These are phyloP conservation scores for Proteromonas lacertae DNA, from an alignment of 352 stramenopile species.

Conservation along the genomic window DNA sequence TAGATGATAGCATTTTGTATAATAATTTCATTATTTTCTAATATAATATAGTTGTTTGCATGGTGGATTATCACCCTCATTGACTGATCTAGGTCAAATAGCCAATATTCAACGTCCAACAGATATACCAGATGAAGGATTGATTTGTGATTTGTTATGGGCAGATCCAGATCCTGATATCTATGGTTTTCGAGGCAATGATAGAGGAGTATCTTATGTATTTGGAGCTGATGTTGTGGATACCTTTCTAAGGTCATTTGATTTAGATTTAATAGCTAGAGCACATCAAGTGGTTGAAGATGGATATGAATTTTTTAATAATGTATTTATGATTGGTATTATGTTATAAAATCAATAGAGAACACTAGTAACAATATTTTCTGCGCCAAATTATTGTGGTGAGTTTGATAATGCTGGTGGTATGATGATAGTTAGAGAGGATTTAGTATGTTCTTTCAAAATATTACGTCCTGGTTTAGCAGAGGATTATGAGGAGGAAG, in stretches of 20 bases:
- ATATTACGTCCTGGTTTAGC: slow-evolving; percentile 26
- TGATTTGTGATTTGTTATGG: slow-evolving; percentile 55
- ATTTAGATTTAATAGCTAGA: slow-evolving; percentile 83
- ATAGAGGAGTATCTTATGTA: slow-evolving; percentile 44
- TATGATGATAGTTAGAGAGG: slow-evolving; percentile 44
- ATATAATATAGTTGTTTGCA: no score
- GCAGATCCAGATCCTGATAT: slow-evolving; percentile 31
- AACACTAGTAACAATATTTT: slow-evolving; percentile 21
- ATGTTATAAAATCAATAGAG: no score
- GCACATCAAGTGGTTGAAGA: slow-evolving; percentile 78
- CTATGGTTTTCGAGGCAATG: slow-evolving; percentile 15
- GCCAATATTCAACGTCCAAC: slow-evolving; percentile 25
- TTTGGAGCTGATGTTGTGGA: slow-evolving; percentile 87
- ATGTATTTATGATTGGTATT: not conserved
- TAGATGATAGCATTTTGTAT: slow-evolving; percentile 95
- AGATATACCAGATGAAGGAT: slow-evolving; percentile 35
- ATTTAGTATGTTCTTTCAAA: slow-evolving; percentile 37
- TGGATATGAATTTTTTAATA: slow-evolving; percentile 31
- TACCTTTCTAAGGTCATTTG: slow-evolving; percentile 73
- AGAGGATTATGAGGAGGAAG: no score
- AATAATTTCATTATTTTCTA: no score
- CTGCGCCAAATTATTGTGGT: slow-evolving; percentile 45
- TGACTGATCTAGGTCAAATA: slow-evolving; percentile 41
- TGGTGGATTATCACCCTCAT: slow-evolving; percentile 38
- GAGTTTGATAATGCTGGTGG: slow-evolving; percentile 44